Evolutionary conservation across 768 basidiomycete species (phyloP), one percentile per base, ranked within the genome.

Genomic region (Phaffia australis): DNA sequence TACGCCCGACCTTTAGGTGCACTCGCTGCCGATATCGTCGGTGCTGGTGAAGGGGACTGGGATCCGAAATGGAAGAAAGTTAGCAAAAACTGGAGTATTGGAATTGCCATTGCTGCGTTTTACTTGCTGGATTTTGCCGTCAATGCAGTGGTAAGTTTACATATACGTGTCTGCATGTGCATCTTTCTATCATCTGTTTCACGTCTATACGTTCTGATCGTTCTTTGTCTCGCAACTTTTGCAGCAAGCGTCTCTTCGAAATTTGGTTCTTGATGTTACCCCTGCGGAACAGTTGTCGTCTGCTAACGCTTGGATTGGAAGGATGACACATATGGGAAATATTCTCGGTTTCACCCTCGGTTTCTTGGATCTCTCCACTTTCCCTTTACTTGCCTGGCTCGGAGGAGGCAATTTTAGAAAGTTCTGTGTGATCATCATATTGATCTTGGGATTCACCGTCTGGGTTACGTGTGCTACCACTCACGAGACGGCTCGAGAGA

Each of bases 101-200:
- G 80, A 59, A 83, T 97, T 60, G 95, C 93, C 1, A 83, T 99
- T 30, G 79, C 85, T 27, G 86, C 88, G 0, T 98, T 99, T 78
- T 99, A 95, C 74, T 76, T 92, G 57, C 81, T 99, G 46, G 95
- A 99, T 76, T 99, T 99, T 74, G 89, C 91, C n/a, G 81, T 99
- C 66, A 99, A 99, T 75, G 95, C 89, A 4, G 77, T 94, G 56
- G 66, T 67, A 19, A 16, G 66, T 61, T 5, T 32, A 16, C 58
- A 32, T 90, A 74, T 51, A 76, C 76, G 27, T 69, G 74, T 61
- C 35, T 56, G 47, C 21, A 68, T 23, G 57, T 68, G 1, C 23
- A 51, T n/a, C 18, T 19, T 7, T 57, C 56, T 27, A 27, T 57
- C 29, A 21, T 23, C 63, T 48, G 16, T n/a, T 11, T 52, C 74